phyloP scores from a whole-genome alignment of 768 basidiomycete genomes.

The Pulveroboletus sp. region DNA sequence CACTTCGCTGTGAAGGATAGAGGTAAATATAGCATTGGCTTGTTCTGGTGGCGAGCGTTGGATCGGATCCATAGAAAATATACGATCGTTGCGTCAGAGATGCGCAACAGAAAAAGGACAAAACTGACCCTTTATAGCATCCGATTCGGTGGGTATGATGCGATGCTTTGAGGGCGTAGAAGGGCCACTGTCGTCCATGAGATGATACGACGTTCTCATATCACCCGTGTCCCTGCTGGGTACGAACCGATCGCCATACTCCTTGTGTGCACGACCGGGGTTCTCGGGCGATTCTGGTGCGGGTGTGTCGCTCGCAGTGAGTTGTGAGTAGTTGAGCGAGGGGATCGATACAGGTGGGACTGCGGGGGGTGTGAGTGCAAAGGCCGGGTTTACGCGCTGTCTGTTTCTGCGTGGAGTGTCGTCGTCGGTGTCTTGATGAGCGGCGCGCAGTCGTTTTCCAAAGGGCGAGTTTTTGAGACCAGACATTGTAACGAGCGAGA shows the following conservation, averaged over 20 bases:
- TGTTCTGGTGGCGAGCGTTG: constrained; percentile 51
- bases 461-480: constrained; percentile 83
- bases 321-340: constrained; percentile 50
- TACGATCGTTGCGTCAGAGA: constrained; percentile 4
- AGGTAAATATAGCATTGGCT: constrained; percentile 79
- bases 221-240: constrained; percentile 59
- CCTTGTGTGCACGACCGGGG: constrained; percentile 33
- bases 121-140: constrained; percentile 68
- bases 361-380: constrained; percentile 39
- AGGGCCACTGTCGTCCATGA: constrained; percentile 53
- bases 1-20: constrained; percentile 75
- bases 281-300: constrained; percentile 43
- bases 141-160: constrained; percentile 66
- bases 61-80: constrained; percentile 20
- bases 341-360: constrained; percentile 47
- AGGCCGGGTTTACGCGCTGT: constrained; percentile 52
- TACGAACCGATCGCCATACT: constrained; percentile 61
- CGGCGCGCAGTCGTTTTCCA: constrained; percentile 76
- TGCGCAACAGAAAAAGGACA: neutral
- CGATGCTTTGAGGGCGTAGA: constrained; percentile 60
- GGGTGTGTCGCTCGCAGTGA: constrained; percentile 48
- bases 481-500: constrained; percentile 46
- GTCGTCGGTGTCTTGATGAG: constrained; percentile 56
- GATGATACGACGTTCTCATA: constrained; percentile 59
- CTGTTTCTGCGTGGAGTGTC: constrained; percentile 52